Evolutionary conservation across 2,329 filamentous ascomycete genomes (phyloP), one percentile per base, ranked within the genome.

Genomic region (Cladorrhinum sp.): DNA sequence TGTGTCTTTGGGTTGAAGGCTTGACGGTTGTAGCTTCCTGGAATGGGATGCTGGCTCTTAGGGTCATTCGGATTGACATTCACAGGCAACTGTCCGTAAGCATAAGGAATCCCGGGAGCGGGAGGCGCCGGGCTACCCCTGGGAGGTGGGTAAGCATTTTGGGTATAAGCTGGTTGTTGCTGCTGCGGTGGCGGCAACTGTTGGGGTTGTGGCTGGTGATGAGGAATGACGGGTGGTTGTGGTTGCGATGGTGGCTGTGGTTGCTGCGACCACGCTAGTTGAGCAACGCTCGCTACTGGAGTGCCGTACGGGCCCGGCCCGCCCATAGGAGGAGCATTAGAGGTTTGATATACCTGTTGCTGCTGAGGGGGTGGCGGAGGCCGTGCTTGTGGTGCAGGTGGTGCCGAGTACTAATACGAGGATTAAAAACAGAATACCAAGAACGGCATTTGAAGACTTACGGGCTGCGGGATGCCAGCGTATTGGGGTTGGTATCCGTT

Each of bases 1-100:
- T 96, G 91, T 16, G 91, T 97, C 76, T 96, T 93, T 0, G 93
- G 93, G 71, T 97, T 97, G 78, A 98, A 97, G 12, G 89, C 86
- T 68, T 92, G 91, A 60, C 92, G 84, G 70, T 90, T 91, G 66
- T 85, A 74, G 75, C 89, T 95, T 36, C 91, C 91, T 13, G 92
- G 91, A 59, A 96, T 86, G 5, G 91, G 90, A 72, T 96, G 91
- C 70, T 92, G 89, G 60, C 84, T 85, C 73, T 90, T 87, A 8
- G 87, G 85, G 68, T 90, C 90, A 63, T 89, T 82, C 24, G 90
- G 86, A 53, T 87, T 87, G 55, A 82, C 80, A 64, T 90, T 85
- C 18, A 81, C 84, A 3, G 91, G 89, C 51, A 93, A 81, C 70
- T 96, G 91, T 2, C 91, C 89, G 72, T 89, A 96, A 0, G 87